Conservation (phyloP, 768 basidiomycete species). For the Tricholoma furcatifolium region DNA sequence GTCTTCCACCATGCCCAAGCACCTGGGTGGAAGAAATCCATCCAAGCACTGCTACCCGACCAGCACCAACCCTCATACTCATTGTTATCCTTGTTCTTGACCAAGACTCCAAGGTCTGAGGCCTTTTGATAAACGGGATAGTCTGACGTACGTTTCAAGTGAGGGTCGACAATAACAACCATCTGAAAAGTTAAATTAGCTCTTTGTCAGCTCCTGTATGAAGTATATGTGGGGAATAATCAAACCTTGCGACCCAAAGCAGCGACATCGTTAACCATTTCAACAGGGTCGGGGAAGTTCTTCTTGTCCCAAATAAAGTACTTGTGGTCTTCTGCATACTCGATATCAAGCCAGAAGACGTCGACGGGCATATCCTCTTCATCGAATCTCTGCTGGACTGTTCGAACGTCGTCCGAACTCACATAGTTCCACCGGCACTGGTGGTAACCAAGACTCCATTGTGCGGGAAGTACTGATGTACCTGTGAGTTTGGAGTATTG, state of each 20-base stretch:
- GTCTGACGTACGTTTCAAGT: constrained; percentile 77
- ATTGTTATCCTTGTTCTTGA: constrained; percentile 77
- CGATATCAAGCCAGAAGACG: constrained; percentile 97
- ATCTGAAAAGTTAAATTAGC: constrained; percentile 59
- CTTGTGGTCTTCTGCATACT: constrained; percentile 90
- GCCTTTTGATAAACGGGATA: constrained; percentile 89
- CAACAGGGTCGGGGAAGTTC: constrained; percentile 90
- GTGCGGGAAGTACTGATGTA: constrained; percentile 80
- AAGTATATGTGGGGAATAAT: neutral
- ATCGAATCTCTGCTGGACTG: constrained; percentile 86
- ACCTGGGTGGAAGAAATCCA: constrained; percentile 93
- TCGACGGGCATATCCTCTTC: constrained; percentile 95
- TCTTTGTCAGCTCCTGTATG: neutral
- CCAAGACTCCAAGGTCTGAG: constrained; percentile 75
- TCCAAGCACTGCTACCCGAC: constrained; percentile 95
- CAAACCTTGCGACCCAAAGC: constrained; percentile 80
- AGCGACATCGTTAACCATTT: constrained; percentile 90
- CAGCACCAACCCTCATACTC: constrained; percentile 99
- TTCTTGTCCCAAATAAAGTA: constrained; percentile 97
- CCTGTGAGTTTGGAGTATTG: constrained; percentile 90
- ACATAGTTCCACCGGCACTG: constrained; percentile 99
- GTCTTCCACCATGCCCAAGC: constrained; percentile 90
- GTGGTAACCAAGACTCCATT: constrained; percentile 92
- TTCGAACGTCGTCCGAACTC: constrained; percentile 81
- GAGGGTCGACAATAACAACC: constrained; percentile 97